A percentile compares a stretch with the other conserved stretches of the same genome.
Conservation (phyloP, 1,284 basidiomycete genomes). For the Boletus mariae region DNA sequence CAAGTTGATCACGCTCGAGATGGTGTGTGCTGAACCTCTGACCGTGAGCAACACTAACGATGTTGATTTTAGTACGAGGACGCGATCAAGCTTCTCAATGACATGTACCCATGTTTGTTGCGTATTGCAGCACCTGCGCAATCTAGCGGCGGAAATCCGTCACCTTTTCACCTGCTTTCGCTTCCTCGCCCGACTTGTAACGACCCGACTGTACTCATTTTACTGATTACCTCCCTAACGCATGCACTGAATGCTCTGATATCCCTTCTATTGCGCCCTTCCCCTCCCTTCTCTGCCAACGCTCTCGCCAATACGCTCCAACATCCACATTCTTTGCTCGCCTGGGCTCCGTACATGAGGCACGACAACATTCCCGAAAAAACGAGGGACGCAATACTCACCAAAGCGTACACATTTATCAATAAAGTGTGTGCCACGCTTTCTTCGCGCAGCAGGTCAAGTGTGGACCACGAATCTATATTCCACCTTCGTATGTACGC, state of each 20-base stretch:
- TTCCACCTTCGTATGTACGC: slow-evolving; percentile 51
- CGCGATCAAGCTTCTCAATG: slow-evolving; percentile 43
- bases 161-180: slow-evolving; percentile 39
- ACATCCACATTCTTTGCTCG: slow-evolving; percentile 41
- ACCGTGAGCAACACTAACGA: not conserved
- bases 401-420: slow-evolving; percentile 52
- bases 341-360: slow-evolving; percentile 49
- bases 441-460: slow-evolving; percentile 14
- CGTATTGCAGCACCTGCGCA: slow-evolving; percentile 2
- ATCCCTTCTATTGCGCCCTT: slow-evolving; percentile 24
- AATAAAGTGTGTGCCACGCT: slow-evolving; percentile 42
- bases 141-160: not conserved
- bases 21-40: slow-evolving; percentile 44
- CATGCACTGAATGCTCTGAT: slow-evolving; percentile 45
- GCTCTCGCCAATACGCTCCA: slow-evolving; percentile 38
- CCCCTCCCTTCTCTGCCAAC: slow-evolving; percentile 17
- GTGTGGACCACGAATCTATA: slow-evolving; percentile 23
- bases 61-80: slow-evolving; percentile 43
- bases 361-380: slow-evolving; percentile 41
- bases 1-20: slow-evolving; percentile 61
- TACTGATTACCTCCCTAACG: slow-evolving; percentile 57
- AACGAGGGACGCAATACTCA: slow-evolving; percentile 54
- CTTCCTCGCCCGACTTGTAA: slow-evolving; percentile 39
- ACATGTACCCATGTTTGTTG: slow-evolving; percentile 44
- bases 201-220: slow-evolving; percentile 45